Evolutionary conservation across 257 asterid species (phyloP).

Genomic region (Solanum appendiculatum): DNA sequence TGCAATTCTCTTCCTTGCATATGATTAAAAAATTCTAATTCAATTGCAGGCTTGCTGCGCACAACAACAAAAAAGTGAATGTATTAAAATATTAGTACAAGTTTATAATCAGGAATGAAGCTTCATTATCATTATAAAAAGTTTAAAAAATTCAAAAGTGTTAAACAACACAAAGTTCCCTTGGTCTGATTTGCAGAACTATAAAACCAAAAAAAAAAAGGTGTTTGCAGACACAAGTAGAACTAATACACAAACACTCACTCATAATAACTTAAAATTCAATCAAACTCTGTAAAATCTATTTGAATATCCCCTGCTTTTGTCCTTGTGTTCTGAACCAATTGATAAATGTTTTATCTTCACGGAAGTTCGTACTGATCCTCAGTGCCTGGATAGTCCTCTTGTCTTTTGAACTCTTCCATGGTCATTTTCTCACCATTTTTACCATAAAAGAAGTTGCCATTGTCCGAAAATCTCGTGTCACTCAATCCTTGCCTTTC

Average conservation of each 20-base stretch:
- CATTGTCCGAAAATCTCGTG: not conserved
- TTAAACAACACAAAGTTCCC: not conserved
- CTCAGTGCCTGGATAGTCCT: constrained; percentile 27
- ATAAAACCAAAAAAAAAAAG: not conserved
- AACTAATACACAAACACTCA: constrained; percentile 10
- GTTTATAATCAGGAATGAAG: not conserved
- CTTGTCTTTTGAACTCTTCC: constrained; percentile 52
- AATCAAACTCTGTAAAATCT: not conserved
- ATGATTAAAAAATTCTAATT: too few relatives aligned
- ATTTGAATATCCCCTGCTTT: not conserved
- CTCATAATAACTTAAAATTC: constrained; percentile 2
- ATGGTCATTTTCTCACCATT: constrained; percentile 25
- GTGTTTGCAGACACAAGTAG: not conserved
- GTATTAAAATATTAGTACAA: not conserved
- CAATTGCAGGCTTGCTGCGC: too few relatives aligned
- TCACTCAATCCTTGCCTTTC: not conserved
- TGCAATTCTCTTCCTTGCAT: too few relatives aligned
- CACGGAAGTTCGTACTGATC: constrained; percentile 33
- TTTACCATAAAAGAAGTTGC: not conserved
- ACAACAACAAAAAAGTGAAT: not conserved
- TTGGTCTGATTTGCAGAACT: not conserved
- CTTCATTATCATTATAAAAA: not conserved
- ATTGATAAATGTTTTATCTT: not conserved
- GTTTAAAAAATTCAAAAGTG: not conserved
- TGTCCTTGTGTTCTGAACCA: not conserved